Percentiles rank a stretch among this genome's conserved stretches.
phyloP scores from a whole-genome alignment of 2,329 filamentous ascomycete genomes.

The Aspergillus neoniger region DNA sequence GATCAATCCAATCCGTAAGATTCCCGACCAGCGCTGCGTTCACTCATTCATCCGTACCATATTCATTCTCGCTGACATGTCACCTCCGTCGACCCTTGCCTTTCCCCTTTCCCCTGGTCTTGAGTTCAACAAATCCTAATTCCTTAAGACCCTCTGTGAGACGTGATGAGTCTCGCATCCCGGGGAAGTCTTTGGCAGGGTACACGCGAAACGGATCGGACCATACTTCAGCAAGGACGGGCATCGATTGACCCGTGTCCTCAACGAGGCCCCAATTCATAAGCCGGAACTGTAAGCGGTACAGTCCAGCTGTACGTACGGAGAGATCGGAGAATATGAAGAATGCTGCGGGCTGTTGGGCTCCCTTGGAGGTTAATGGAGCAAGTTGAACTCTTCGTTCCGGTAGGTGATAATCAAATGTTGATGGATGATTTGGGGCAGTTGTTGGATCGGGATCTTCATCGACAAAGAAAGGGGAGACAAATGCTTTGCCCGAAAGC shows the following conservation, averaged over 20 bases:
- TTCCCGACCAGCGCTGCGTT: not conserved
- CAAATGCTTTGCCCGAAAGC: constrained; percentile 43
- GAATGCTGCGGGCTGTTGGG: constrained; percentile 42
- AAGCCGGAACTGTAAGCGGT: constrained; percentile 49
- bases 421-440: constrained; percentile 41
- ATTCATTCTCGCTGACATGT: not conserved
- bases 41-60: not conserved
- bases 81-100: constrained; percentile 35
- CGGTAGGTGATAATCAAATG: constrained; percentile 13
- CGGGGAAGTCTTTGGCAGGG: constrained; percentile 48
- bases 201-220: constrained; percentile 46
- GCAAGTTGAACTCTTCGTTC: constrained; percentile 5
- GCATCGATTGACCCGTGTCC: constrained; percentile 39
- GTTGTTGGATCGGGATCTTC: constrained; percentile 47
- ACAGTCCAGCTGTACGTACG: constrained; percentile 47
- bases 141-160: constrained; percentile 43
- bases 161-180: constrained; percentile 44
- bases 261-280: constrained; percentile 44
- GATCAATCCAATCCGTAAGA: not conserved
- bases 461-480: constrained; percentile 46
- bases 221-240: constrained; percentile 43
- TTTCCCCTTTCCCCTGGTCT: constrained; percentile 41
- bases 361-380: constrained; percentile 14
- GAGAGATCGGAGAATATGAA: constrained; percentile 53
- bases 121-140: constrained; percentile 45